phyloP scores from a whole-genome alignment of 2,329 filamentous ascomycete genomes.

The Scleromitrula shiraiana region DNA sequence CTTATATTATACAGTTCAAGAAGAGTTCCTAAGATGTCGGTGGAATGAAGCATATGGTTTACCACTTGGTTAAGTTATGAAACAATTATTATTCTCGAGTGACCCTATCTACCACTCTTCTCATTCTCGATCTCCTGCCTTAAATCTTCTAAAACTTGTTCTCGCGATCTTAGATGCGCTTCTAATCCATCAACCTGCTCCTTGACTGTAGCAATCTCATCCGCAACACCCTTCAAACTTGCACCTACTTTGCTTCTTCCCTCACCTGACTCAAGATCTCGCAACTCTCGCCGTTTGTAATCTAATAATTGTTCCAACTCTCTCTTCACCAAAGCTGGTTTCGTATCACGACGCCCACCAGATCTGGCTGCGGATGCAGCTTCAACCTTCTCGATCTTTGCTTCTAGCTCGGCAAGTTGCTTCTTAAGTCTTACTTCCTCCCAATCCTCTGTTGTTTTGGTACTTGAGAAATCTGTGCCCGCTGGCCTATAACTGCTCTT shows the following conservation, averaged over 20 bases:
- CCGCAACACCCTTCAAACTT: slow-evolving; percentile 66
- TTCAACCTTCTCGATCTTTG: slow-evolving; percentile 79
- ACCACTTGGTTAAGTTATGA: slow-evolving; percentile 6
- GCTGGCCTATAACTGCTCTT: slow-evolving; percentile 71
- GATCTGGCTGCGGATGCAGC: slow-evolving; percentile 57
- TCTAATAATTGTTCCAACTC: slow-evolving; percentile 92
- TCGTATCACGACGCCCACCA: slow-evolving; percentile 62
- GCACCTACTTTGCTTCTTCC: slow-evolving; percentile 62
- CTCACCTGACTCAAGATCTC: slow-evolving; percentile 65
- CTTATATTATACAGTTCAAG: no score
- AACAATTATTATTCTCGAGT: slow-evolving; percentile 8
- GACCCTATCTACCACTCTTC: slow-evolving; percentile 47
- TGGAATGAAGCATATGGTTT: no score
- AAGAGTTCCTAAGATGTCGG: no score
- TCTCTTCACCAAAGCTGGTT: slow-evolving; percentile 85
- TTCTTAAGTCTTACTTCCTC: slow-evolving; percentile 94
- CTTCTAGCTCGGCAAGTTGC: slow-evolving; percentile 80
- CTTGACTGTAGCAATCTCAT: slow-evolving; percentile 82
- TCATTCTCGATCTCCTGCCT: slow-evolving; percentile 80
- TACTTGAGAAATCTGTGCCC: slow-evolving; percentile 83
- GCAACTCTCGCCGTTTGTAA: slow-evolving; percentile 78
- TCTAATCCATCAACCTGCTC: slow-evolving; percentile 93
- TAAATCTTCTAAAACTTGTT: slow-evolving; percentile 68
- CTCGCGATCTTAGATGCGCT: slow-evolving; percentile 67
- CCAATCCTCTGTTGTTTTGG: slow-evolving; percentile 86